Evolutionary conservation across 352 stramenopile species (phyloP).

Genomic region (Globisporangium mamillatum): DNA sequence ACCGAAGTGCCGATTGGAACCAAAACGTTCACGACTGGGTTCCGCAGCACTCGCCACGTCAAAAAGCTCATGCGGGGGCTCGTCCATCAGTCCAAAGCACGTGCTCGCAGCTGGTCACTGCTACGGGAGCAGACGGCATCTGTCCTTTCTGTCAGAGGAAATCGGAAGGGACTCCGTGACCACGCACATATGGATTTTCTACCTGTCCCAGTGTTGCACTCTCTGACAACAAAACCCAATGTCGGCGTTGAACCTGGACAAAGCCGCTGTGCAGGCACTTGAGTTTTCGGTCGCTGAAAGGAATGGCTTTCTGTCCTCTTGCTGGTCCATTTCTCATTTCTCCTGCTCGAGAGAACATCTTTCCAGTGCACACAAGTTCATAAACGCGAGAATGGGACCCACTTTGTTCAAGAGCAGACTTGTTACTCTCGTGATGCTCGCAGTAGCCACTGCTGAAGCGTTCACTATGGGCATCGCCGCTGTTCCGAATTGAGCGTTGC

Average conservation of each 20-base stretch:
- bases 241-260: background rate
- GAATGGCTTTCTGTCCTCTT: background rate
- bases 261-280: background rate
- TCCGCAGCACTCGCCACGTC: background rate
- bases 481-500: background rate
- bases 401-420: background rate
- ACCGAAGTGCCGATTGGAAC: background rate
- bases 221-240: background rate
- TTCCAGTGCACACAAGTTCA: background rate
- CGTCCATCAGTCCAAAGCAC: background rate
- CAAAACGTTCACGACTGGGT: background rate
- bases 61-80: background rate
- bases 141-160: background rate
- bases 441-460: background rate
- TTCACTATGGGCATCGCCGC: background rate
- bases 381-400: background rate
- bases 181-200: background rate
- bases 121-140: background rate
- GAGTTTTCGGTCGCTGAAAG: background rate
- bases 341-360: background rate
- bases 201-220: background rate
- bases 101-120: background rate
- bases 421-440: background rate
- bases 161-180: background rate
- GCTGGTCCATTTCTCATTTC: background rate